Evolutionary conservation across 73 alveolate species (phyloP).

Genomic region (Paramecium tetraurelia): DNA sequence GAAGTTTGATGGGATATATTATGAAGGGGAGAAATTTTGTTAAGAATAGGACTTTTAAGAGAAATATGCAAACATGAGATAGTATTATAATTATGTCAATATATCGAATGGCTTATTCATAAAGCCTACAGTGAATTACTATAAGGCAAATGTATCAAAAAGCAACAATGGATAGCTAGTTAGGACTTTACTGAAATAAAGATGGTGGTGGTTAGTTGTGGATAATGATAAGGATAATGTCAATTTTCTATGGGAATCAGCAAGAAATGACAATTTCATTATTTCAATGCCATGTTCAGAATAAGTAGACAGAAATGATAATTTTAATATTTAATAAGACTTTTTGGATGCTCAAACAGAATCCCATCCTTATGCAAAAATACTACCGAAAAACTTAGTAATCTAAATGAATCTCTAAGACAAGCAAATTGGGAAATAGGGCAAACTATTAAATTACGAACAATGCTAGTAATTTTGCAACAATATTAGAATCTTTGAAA

Average conservation of each 20-base stretch:
- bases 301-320: not conserved
- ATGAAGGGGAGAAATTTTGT: not conserved
- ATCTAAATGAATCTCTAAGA: not conserved
- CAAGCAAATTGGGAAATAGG: not conserved
- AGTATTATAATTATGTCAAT: not conserved
- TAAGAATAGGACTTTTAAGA: not conserved
- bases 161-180: slow-evolving; percentile 78
- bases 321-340: not conserved
- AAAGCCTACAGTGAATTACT: not conserved
- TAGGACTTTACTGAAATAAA: slow-evolving; percentile 56
- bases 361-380: not conserved
- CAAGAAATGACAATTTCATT: not conserved
- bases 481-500: not conserved
- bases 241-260: slow-evolving; percentile 69
- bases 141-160: slow-evolving; percentile 74
- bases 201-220: slow-evolving; percentile 86
- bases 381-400: not conserved
- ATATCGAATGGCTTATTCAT: not conserved
- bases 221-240: not conserved
- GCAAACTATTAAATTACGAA: not conserved
- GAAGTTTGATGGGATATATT: slow-evolving; percentile 10
- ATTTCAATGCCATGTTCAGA: not conserved
- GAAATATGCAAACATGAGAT: not conserved
- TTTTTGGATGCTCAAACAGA: not conserved
- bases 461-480: not conserved